phyloP scores from a whole-genome alignment of 169 alveolate genomes.

The Plasmodium coatneyi region DNA sequence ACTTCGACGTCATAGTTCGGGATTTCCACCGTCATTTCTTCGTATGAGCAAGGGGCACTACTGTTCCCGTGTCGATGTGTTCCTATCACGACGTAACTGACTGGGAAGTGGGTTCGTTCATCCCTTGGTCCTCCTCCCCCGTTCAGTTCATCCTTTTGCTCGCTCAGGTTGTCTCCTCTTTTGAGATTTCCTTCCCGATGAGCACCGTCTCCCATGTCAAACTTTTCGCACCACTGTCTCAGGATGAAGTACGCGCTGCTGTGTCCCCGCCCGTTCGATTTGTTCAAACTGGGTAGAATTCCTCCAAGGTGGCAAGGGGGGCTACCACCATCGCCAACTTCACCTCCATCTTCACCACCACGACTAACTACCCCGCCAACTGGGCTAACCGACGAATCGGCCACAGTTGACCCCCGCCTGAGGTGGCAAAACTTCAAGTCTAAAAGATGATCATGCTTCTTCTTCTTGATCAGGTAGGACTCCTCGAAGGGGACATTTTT shows the following conservation, averaged over 20 bases:
- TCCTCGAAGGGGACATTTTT: conserved; percentile 61
- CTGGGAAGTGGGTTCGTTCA: background rate
- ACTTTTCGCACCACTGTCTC: conserved; percentile 36
- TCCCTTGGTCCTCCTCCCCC: background rate
- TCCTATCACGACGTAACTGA: conserved; percentile 48
- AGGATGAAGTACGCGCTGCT: conserved; percentile 20
- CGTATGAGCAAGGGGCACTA: conserved; percentile 32
- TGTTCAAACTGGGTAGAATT: background rate
- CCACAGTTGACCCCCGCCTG: background rate
- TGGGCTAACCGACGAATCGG: background rate
- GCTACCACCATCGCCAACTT: background rate
- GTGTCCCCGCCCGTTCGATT: background rate
- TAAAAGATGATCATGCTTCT: conserved; percentile 8
- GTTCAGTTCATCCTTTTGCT: background rate
- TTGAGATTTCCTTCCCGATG: background rate
- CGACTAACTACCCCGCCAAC: background rate
- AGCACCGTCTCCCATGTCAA: background rate
- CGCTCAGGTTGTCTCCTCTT: background rate
- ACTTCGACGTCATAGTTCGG: conserved; percentile 33
- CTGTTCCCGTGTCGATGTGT: conserved; percentile 10
- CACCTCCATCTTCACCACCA: background rate
- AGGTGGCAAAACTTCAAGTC: conserved; percentile 49
- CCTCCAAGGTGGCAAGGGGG: background rate
- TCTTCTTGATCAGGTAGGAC: conserved; percentile 41
- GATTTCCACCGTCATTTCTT: conserved; percentile 46